These are phyloP conservation scores for Beauveria scarabaeidicola DNA, from an alignment of 2,329 filamentous ascomycete genomes.

Conservation along the genomic window DNA sequence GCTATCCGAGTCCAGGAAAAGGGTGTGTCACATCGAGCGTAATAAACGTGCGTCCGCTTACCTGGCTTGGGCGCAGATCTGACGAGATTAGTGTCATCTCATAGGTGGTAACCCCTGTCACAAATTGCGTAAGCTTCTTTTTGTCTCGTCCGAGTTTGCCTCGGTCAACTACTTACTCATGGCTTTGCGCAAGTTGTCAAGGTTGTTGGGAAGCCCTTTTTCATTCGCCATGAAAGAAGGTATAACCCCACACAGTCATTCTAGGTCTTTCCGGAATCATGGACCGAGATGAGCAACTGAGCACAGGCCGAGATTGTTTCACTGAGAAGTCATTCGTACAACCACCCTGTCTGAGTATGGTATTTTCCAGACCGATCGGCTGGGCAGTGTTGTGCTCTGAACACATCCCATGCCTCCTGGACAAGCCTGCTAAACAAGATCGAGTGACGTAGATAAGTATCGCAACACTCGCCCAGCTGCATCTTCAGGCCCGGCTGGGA, in stretches of 20 bases:
- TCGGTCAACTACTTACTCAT: background rate
- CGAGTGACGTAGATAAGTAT: background rate
- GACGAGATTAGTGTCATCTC: conserved; percentile 3
- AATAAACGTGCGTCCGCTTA: conserved; percentile 5
- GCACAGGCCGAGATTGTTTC: background rate
- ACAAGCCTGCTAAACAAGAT: background rate
- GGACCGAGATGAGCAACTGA: background rate
- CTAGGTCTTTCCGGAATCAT: background rate
- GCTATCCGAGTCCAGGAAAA: background rate
- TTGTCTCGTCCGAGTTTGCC: background rate
- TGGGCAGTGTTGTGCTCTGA: background rate
- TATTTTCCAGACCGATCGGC: background rate
- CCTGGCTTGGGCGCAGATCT: conserved; percentile 10
- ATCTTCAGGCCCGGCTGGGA: background rate
- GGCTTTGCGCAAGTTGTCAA: no score
- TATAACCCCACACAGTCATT: background rate
- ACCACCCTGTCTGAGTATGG: background rate
- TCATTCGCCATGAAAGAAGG: no score
- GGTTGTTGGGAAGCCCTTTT: no score
- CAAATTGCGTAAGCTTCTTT: conserved; percentile 8
- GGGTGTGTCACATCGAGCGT: background rate
- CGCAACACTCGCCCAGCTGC: no score
- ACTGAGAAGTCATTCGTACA: background rate
- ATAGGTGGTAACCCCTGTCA: background rate
- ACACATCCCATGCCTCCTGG: background rate